phyloP scores from a whole-genome alignment of 78 protist genomes.

The Cavenderia fasciculata region DNA sequence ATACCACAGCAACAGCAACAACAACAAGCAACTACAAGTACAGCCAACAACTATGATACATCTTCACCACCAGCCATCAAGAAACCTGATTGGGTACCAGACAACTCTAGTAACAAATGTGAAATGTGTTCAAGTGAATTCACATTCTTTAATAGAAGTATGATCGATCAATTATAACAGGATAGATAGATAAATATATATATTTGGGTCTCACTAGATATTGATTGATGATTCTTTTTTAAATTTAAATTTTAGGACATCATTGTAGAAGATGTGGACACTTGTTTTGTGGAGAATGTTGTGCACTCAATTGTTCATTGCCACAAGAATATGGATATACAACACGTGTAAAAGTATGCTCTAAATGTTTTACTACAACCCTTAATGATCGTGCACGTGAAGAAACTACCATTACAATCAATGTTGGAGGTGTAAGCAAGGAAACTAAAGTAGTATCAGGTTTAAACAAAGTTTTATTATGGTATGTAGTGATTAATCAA shows the following conservation, averaged over 20 bases:
- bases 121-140: constrained; percentile 41
- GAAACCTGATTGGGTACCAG: constrained; percentile 64
- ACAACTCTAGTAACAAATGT: constrained; percentile 27
- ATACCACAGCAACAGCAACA: background rate
- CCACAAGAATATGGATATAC: constrained; percentile 71
- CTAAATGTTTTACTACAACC: constrained; percentile 64
- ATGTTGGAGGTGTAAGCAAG: constrained; percentile 67
- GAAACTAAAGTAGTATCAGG: constrained; percentile 60
- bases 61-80: constrained; percentile 23
- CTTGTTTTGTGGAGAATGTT: constrained; percentile 66
- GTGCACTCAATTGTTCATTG: constrained; percentile 53
- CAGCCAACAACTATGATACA: no score
- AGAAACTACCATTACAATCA: constrained; percentile 50
- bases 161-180: background rate
- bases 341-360: constrained; percentile 58
- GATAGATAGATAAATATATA: background rate
- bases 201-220: background rate
- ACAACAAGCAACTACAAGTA: background rate
- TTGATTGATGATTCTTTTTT: background rate
- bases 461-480: constrained; percentile 40
- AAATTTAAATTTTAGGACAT: constrained; percentile 32
- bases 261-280: constrained; percentile 79
- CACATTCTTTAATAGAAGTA: constrained; percentile 65
- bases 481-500: background rate
- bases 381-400: constrained; percentile 52